Percentiles rank a stretch among this genome's conserved stretches.
These are phyloP conservation scores for Penicillium sp. DNA, from an alignment of 2,329 filamentous ascomycete species.

Conservation along the genomic window DNA sequence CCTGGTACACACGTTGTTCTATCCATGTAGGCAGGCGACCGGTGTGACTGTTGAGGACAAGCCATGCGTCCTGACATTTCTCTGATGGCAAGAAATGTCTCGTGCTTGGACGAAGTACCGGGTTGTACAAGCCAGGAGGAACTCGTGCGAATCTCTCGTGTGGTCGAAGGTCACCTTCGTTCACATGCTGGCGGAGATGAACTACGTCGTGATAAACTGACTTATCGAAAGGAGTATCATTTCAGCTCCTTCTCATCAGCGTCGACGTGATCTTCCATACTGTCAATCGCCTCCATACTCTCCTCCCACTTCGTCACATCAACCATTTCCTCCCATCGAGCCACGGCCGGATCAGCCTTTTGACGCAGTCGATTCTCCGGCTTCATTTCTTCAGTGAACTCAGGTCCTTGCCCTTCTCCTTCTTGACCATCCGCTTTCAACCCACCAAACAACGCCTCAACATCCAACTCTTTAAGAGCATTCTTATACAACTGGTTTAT, in stretches of 20 bases:
- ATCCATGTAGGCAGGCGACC: neutral
- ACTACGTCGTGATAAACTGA: too few species aligned
- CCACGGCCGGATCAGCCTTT: slow-evolving; percentile 28
- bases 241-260: neutral
- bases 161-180: neutral
- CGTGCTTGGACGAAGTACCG: neutral
- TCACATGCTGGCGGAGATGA: too few species aligned
- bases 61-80: neutral
- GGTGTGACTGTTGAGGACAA: neutral
- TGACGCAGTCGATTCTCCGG: slow-evolving; percentile 26
- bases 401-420: neutral
- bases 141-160: neutral
- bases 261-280: slow-evolving; percentile 22
- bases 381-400: slow-evolving; percentile 17
- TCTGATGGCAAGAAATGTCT: neutral
- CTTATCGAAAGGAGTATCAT: neutral
- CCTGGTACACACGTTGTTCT: neutral
- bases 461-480: slow-evolving; percentile 58
- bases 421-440: slow-evolving; percentile 12
- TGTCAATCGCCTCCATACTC: slow-evolving; percentile 35
- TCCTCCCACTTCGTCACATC: slow-evolving; percentile 35
- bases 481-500: slow-evolving; percentile 31
- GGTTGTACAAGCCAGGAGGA: neutral
- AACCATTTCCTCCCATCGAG: slow-evolving; percentile 29
- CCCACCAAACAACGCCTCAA: slow-evolving; percentile 59